A percentile compares a stretch with the other conserved stretches of the same genome.
Evolutionary conservation across 495 filamentous ascomycete genomes (phyloP).

Genomic region (Parathielavia appendiculata): DNA sequence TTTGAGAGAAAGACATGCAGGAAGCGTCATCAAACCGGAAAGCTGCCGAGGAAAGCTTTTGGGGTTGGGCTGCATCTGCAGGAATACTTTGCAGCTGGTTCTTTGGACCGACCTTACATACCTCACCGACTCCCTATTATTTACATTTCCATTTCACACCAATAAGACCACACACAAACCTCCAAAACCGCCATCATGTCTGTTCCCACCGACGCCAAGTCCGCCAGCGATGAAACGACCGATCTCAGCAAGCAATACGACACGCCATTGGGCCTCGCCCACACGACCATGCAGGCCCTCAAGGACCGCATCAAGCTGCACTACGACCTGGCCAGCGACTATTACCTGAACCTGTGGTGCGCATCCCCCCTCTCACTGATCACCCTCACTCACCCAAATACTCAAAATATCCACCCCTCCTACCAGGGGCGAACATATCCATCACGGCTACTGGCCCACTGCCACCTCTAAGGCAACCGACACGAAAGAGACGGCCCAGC

Average conservation of each 20-base stretch:
- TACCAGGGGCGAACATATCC: slow-evolving; percentile 55
- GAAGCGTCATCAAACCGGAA: background rate
- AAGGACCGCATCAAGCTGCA: slow-evolving; percentile 56
- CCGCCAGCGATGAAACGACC: slow-evolving; percentile 18
- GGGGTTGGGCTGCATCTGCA: too few relatives aligned
- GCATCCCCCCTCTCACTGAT: background rate
- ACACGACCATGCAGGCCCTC: slow-evolving; percentile 48
- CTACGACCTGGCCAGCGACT: slow-evolving; percentile 54
- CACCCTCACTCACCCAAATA: background rate
- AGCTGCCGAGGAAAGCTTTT: background rate
- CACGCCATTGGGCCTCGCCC: slow-evolving; percentile 46
- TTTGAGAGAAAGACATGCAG: too few relatives aligned
- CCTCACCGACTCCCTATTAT: background rate
- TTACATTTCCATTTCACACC: background rate
- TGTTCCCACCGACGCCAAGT: background rate
- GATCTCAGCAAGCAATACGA: slow-evolving; percentile 44
- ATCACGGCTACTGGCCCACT: slow-evolving; percentile 51
- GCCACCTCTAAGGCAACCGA: slow-evolving; percentile 35
- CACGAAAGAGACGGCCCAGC: slow-evolving; percentile 48
- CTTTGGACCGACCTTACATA: background rate
- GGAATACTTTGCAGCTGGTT: too few relatives aligned
- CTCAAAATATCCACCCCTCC: background rate
- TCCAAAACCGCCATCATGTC: background rate
- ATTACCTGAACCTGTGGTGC: slow-evolving; percentile 47
- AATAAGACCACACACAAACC: background rate